Base-by-base conservation (phyloP, 1,139 yeast genomes). In the Hanseniaspora sp. region DNA sequence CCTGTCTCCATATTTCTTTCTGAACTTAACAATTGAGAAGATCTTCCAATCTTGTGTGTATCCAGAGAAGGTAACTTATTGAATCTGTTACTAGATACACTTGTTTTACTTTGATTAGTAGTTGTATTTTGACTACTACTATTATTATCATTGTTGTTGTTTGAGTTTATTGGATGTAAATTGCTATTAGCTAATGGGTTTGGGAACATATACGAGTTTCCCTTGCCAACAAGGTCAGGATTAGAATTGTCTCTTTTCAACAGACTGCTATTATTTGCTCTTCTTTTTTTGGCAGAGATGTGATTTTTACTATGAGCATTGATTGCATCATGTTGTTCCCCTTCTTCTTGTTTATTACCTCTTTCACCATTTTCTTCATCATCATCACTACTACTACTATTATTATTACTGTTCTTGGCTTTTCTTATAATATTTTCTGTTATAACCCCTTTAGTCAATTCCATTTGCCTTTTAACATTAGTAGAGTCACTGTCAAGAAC, bases 311-410 rank as follows among this genome's bases (percentile, higher is more conserved):
- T 40, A 5, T 46, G 31, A 15, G 43, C 53, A 13, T 52, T 37
- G 47, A 45, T 30, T 29, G 31, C 53, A 18, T 33, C 41, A 7
- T 54, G 56, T 12, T 43, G 46, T n/a, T 54, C 51, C 17, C 48
- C 55, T n/a, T 57, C 58, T 17, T 58, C 59, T 44, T 61, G 63
- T 12, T 61, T 63, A 48, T 64, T 63, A 37, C 60, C 59, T 18
- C 59, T 58, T 31, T 57, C 65, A 46, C 61, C 63, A 1, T 58
- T 64, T 1, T 61, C 54, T 5, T 58, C 62, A 8, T 54, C 57
- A 8, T 65, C 67, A 45, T 59, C 58, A 5, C 61, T 62, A 18
- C 59, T 61, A 11, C 59, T 30, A 29, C 30, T 30, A 11, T 13
- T 23, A 9, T 34, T 38, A 8, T 33, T 18, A 23, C 11, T 7